Percentiles rank a stretch among this genome's conserved stretches.
Conservation (phyloP, 805 yeast genomes). For the Cyberlindnera misumaiensis region DNA sequence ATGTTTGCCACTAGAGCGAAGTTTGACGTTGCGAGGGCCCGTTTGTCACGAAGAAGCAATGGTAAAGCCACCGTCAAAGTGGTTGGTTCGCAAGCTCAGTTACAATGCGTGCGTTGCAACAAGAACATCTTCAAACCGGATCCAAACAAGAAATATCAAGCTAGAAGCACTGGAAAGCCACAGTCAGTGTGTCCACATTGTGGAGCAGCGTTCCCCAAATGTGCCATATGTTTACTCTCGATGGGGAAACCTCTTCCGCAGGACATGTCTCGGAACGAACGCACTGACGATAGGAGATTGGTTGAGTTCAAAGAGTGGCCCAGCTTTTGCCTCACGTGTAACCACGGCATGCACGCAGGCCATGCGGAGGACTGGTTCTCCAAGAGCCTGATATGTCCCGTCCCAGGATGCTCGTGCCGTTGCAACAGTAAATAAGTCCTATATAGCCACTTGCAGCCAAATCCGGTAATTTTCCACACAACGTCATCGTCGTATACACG, state of each 20-base stretch:
- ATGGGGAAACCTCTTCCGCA: conserved; percentile 60
- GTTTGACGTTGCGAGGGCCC: conserved; percentile 75
- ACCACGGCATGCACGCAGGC: conserved; percentile 90
- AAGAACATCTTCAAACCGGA: conserved; percentile 48
- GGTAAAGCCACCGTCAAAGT: conserved; percentile 34
- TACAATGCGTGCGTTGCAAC: conserved; percentile 81
- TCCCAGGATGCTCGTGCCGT: conserved; percentile 83
- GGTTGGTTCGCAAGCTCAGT: conserved; percentile 65
- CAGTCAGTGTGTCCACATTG: conserved; percentile 65
- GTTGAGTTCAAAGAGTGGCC: conserved; percentile 69
- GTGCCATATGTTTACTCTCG: conserved; percentile 81
- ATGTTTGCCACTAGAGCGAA: conserved; percentile 72
- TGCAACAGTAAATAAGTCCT: conserved; percentile 49
- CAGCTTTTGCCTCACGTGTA: conserved; percentile 83
- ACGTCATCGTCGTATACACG: too few species aligned
- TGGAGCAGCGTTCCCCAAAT: conserved; percentile 80
- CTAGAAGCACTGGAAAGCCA: conserved; percentile 2
- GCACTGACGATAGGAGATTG: conserved; percentile 13
- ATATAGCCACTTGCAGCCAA: neutral
- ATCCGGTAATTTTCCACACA: neutral
- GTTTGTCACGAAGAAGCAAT: conserved; percentile 47
- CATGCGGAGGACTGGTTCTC: conserved; percentile 97
- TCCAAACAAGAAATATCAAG: conserved; percentile 9
- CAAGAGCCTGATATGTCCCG: conserved; percentile 84
- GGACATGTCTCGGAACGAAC: conserved; percentile 11